A percentile compares a stretch with the other conserved stretches of the same genome.
These are phyloP conservation scores for Pseudoturritis turrita DNA, from an alignment of 345 rosid genomes.

Conservation along the genomic window DNA sequence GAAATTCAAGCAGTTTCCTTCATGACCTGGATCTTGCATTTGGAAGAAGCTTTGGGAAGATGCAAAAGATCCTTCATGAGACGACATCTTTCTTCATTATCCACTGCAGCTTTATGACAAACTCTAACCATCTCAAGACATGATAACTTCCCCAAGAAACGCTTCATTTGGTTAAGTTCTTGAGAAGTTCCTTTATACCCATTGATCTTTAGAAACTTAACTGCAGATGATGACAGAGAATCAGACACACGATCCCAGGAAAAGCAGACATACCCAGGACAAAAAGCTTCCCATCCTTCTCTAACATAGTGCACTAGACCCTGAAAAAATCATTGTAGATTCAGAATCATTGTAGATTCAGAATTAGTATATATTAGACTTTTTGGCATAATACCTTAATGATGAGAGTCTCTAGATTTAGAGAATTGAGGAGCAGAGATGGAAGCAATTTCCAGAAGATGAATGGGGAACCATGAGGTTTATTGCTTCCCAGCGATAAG, in stretches of 20 bases:
- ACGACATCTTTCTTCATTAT: neutral
- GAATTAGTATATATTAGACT: neutral
- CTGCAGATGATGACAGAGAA: constrained; percentile 12
- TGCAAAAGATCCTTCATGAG: constrained; percentile 3
- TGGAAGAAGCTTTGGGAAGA: constrained; percentile 16
- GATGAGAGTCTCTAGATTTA: constrained; percentile 20
- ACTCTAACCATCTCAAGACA: constrained; percentile 15
- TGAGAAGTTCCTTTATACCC: constrained; percentile 17
- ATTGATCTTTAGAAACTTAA: constrained; percentile 11
- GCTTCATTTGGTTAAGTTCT: neutral
- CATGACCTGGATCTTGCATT: constrained; percentile 5
- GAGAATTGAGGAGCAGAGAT: constrained; percentile 13
- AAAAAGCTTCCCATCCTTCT: neutral
- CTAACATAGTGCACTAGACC: constrained; percentile 18
- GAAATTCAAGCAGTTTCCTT: neutral
- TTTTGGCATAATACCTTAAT: constrained; percentile 18
- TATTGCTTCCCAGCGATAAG: constrained; percentile 24
- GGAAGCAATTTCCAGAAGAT: constrained; percentile 23
- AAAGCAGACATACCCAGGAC: neutral
- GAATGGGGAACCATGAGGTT: constrained; percentile 15
- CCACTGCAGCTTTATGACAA: neutral
- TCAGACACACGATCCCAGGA: neutral
- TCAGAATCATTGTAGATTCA: neutral
- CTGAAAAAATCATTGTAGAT: constrained; percentile 3
- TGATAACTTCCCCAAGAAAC: constrained; percentile 3